A percentile compares a stretch with the other conserved stretches of the same genome.
These are phyloP conservation scores for Trichosporon sp. DNA, from an alignment of 1,284 basidiomycete genomes.

Conservation along the genomic window DNA sequence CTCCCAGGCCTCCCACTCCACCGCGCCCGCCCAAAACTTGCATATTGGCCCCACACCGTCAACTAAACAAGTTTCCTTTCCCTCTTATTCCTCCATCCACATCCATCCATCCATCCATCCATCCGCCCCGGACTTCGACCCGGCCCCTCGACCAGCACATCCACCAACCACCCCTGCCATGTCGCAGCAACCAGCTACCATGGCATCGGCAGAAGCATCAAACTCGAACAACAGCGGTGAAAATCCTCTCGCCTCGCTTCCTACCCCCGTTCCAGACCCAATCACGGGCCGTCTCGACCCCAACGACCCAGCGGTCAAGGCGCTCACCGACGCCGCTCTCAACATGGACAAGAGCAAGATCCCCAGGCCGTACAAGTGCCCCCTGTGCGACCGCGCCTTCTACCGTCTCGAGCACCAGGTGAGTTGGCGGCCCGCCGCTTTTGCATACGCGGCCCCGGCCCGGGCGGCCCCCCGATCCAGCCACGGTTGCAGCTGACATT, in stretches of 20 bases:
- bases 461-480: not conserved
- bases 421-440: no score
- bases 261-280: slow-evolving; percentile 44
- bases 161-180: slow-evolving; percentile 7
- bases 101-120: not conserved
- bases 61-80: not conserved
- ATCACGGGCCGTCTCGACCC: slow-evolving; percentile 50
- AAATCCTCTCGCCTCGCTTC: slow-evolving; percentile 19
- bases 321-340: slow-evolving; percentile 50
- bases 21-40: not conserved
- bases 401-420: slow-evolving; percentile 90
- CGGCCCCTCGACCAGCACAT: no score
- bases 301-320: slow-evolving; percentile 51
- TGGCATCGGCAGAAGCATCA: slow-evolving; percentile 13
- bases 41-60: slow-evolving; percentile 8
- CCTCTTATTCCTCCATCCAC: slow-evolving; percentile 1
- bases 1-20: slow-evolving; percentile 6
- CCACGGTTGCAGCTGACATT: no score
- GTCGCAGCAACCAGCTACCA: slow-evolving; percentile 12
- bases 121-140: not conserved
- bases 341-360: slow-evolving; percentile 54
- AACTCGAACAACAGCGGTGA: slow-evolving; percentile 14
- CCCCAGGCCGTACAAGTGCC: slow-evolving; percentile 89
- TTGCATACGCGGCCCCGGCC: not conserved
- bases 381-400: slow-evolving; percentile 84